Evolutionary conservation across 73 alveolate genomes (phyloP), one percentile per base, ranked within the genome.

Genomic region (Paramecium biaurelia): DNA sequence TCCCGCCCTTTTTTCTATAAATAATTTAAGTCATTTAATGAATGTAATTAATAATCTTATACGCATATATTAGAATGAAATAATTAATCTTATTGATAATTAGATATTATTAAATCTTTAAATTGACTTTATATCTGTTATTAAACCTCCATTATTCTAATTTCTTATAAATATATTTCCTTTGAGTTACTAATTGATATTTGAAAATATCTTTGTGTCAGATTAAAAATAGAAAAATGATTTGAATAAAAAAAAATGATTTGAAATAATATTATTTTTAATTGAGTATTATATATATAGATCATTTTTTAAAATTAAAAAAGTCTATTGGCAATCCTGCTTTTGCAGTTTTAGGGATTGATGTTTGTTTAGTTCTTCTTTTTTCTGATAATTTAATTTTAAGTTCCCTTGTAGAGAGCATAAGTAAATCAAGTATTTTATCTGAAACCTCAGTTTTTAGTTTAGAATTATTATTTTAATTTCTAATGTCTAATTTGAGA

Each of bases 301-400:
- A 63, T 63, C 84, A 63, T 24, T 63, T 63, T 32, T 63, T 63
- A 18, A 63, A 63, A 63, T 63, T 63, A 63, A 63, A 63, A 63
- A 63, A 63, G 84, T 63, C 84, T 12, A 14, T 0, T 3, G 84
- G 84, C 21, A 63, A 63, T 14, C 84, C 84, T 3, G 84, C 20
- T 24, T 32, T 63, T 11, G 84, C 21, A 30, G 84, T 63, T 63
- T 63, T 63, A 4, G 84, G 84, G 12, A 63, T 32, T 23, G 84
- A 63, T 10, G 84, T 23, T 63, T 63, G 6, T 63, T 63, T 63
- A 12, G 41, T 26, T 63, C 47, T 26, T 63, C 47, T 63, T 32
- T 63, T 30, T 23, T 63, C 84, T 30, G 84, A 23, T 11, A 63
- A 41, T 63, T 63, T 63, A 14, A 63, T 63, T 63, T 63, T 63